A percentile compares a stretch with the other conserved stretches of the same genome.
These are phyloP conservation scores for Castanea crenata DNA, from an alignment of 306 rosid genomes.

Conservation along the genomic window DNA sequence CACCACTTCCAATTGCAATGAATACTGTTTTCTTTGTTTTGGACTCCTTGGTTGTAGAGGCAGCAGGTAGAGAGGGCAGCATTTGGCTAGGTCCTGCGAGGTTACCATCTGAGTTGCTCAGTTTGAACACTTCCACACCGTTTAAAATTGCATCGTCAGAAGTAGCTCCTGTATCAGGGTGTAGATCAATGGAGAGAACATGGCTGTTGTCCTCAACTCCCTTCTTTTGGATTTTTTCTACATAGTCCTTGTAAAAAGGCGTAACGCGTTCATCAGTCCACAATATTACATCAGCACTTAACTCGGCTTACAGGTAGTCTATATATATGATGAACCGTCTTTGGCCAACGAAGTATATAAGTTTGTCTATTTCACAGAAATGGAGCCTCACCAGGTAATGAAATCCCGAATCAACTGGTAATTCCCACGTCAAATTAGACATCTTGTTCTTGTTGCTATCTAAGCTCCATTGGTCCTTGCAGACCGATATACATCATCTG, in stretches of 20 bases:
- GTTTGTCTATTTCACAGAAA: neutral
- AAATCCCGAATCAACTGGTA: neutral
- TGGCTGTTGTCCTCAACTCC: no score
- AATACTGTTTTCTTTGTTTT: neutral
- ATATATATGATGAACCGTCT: neutral
- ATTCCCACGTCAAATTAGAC: neutral
- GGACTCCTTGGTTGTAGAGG: neutral
- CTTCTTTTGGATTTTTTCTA: neutral
- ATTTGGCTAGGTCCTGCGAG: constrained; percentile 10
- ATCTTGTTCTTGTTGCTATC: neutral
- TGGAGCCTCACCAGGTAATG: neutral
- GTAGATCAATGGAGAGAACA: neutral
- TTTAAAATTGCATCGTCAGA: neutral
- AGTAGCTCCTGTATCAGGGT: neutral
- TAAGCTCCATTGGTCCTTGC: neutral
- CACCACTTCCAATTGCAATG: neutral
- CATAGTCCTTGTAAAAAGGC: neutral
- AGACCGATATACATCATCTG: neutral
- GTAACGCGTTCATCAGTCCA: neutral
- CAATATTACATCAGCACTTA: neutral
- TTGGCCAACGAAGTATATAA: neutral
- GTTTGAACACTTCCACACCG: constrained; percentile 28
- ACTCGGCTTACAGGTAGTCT: neutral
- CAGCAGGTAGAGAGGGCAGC: neutral
- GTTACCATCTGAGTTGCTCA: neutral